Conservation (phyloP, 2,329 filamentous ascomycete species). For the Ophiostoma montium region DNA sequence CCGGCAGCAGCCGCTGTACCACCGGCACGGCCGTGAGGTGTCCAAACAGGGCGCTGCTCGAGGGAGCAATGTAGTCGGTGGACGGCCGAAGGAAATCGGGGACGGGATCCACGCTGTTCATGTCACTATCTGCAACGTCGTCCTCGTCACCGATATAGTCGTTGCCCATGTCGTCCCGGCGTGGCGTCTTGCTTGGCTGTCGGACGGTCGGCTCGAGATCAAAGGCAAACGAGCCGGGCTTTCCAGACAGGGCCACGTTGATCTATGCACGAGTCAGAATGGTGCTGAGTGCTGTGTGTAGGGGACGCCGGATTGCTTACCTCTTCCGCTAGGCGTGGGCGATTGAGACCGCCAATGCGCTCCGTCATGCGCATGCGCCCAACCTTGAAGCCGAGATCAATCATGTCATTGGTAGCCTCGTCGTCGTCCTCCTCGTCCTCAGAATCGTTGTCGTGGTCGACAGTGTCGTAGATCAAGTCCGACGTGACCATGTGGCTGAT, state of each 20-base stretch:
- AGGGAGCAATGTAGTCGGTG: conserved; percentile 51
- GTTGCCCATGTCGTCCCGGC: neutral
- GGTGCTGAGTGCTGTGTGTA: no score
- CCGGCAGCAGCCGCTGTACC: conserved; percentile 47
- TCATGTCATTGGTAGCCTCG: conserved; percentile 44
- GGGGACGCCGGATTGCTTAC: conserved; percentile 31
- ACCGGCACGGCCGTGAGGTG: conserved; percentile 31
- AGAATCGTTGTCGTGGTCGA: neutral
- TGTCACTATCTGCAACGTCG: conserved; percentile 5
- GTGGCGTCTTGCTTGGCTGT: neutral
- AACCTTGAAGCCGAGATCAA: conserved; percentile 58
- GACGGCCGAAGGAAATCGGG: conserved; percentile 49
- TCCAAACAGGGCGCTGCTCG: conserved; percentile 53
- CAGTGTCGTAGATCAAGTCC: conserved; percentile 26
- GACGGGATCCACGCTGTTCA: conserved; percentile 12
- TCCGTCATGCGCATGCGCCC: conserved; percentile 63
- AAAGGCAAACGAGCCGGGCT: conserved; percentile 4
- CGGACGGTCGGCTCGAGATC: neutral
- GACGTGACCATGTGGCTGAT: conserved; percentile 8
- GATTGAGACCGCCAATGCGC: conserved; percentile 56
- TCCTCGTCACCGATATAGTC: neutral
- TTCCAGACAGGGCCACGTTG: conserved; percentile 5
- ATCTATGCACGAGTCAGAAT: no score
- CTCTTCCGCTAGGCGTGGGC: conserved; percentile 58
- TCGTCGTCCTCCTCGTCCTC: conserved; percentile 3